A percentile compares a stretch with the other conserved stretches of the same genome.
Conservation (phyloP, 2,329 filamentous ascomycete genomes). For the Stagonosporopsis rhizophila region DNA sequence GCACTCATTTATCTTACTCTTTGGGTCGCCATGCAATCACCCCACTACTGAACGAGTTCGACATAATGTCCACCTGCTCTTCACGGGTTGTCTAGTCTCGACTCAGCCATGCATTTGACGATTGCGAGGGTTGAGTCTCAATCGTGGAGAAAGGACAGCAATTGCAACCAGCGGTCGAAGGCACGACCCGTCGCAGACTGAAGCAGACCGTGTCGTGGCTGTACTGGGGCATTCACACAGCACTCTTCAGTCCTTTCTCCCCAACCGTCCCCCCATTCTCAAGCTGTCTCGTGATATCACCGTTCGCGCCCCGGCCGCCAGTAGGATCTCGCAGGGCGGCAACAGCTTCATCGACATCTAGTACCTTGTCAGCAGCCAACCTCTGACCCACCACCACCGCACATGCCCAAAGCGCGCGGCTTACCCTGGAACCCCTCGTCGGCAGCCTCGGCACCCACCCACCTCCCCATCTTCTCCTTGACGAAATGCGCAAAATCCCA, state of each 20-base stretch:
- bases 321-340: constrained; percentile 51
- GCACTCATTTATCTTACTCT: no score
- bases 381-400: no score
- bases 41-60: no score
- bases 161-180: no score
- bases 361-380: constrained; percentile 3
- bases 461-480: constrained; percentile 71
- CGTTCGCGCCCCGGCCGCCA: constrained; percentile 53
- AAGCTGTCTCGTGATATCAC: constrained; percentile 50
- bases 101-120: no score
- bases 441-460: constrained; percentile 58
- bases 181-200: no score
- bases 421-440: constrained; percentile 57
- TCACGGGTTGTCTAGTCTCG: no score
- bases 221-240: constrained; percentile 30
- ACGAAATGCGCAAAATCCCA: constrained; percentile 91
- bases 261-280: constrained; percentile 24
- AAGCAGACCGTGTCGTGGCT: not conserved
- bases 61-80: no score
- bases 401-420: constrained; percentile 9
- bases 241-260: constrained; percentile 38
- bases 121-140: no score
- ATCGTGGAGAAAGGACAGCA: no score
- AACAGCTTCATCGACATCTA: constrained; percentile 57
- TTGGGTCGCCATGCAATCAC: no score